These are phyloP conservation scores for Trametes coccinea DNA, from an alignment of 768 basidiomycete genomes.

Conservation along the genomic window DNA sequence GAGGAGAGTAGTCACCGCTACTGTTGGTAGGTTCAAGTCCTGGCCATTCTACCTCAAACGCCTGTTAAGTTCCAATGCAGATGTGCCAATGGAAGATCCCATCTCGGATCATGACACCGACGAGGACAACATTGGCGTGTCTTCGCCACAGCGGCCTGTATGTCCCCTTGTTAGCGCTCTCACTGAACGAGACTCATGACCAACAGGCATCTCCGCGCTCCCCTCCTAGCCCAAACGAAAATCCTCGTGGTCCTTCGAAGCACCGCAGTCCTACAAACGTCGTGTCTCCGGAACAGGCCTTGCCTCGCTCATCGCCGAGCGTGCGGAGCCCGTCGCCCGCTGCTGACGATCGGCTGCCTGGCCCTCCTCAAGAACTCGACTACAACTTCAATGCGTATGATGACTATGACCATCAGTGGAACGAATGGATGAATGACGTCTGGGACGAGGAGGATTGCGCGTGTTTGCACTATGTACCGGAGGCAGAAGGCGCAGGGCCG, in stretches of 20 bases:
- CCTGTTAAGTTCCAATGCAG: neutral
- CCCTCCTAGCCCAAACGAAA: conserved; percentile 35
- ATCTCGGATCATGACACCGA: conserved; percentile 19
- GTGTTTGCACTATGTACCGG: conserved; percentile 39
- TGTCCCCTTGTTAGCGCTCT: neutral
- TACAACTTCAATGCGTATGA: neutral
- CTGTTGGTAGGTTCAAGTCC: neutral
- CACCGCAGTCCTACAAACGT: conserved; percentile 18
- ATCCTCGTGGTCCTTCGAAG: conserved; percentile 22
- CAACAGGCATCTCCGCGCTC: conserved; percentile 25
- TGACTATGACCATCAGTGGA: conserved; percentile 8
- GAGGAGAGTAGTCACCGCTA: neutral
- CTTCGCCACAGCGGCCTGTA: conserved; percentile 14
- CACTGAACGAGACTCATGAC: conserved; percentile 37
- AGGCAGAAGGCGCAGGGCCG: conserved; percentile 1
- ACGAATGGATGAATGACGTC: conserved; percentile 8
- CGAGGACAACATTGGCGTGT: conserved; percentile 1
- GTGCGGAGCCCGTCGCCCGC: conserved; percentile 3
- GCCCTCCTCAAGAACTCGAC: neutral
- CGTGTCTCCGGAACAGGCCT: neutral
- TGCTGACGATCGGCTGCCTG: neutral
- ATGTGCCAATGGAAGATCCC: neutral
- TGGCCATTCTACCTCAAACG: neutral
- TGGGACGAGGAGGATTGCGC: conserved; percentile 30
- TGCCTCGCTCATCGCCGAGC: neutral